Evolutionary conservation across 352 stramenopile species (phyloP).

Genomic region (Phytopythium chamaehyphon): DNA sequence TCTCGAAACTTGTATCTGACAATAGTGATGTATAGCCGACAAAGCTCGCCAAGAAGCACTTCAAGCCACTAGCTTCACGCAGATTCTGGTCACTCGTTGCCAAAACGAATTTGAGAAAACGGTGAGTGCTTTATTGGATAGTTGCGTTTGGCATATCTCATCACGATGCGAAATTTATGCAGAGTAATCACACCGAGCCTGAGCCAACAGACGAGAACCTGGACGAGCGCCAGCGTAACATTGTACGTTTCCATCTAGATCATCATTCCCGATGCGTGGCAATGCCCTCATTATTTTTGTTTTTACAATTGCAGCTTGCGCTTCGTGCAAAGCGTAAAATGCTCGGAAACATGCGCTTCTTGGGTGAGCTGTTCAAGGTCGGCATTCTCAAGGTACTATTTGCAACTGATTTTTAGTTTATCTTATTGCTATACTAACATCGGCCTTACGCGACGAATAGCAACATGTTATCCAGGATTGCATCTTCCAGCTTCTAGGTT

Average conservation of each 20-base stretch:
- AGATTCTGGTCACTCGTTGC: slow-evolving; percentile 70
- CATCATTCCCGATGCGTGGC: no score
- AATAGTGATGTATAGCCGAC: slow-evolving; percentile 16
- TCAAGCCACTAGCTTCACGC: slow-evolving; percentile 64
- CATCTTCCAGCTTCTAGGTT: slow-evolving; percentile 75
- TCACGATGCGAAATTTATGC: neutral
- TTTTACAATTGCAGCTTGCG: slow-evolving; percentile 22
- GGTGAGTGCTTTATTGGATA: slow-evolving; percentile 15
- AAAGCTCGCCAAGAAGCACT: slow-evolving; percentile 38
- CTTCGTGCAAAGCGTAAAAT: slow-evolving; percentile 70
- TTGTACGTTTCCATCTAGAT: slow-evolving; percentile 24
- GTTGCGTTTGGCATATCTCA: neutral
- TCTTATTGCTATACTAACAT: neutral
- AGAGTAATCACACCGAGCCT: slow-evolving; percentile 41
- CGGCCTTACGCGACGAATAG: slow-evolving; percentile 16
- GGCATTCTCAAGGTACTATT: slow-evolving; percentile 72
- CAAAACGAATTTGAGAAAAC: slow-evolving; percentile 82
- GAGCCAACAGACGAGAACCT: slow-evolving; percentile 33
- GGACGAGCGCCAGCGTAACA: slow-evolving; percentile 46
- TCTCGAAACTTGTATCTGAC: neutral
- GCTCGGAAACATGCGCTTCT: slow-evolving; percentile 88
- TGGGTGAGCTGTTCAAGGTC: slow-evolving; percentile 85
- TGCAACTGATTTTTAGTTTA: neutral
- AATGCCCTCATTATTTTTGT: neutral
- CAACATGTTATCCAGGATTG: slow-evolving; percentile 72